Evolutionary conservation across 2,329 filamentous ascomycete species (phyloP), one percentile per base, ranked within the genome.

Genomic region (Curvularia sp.): DNA sequence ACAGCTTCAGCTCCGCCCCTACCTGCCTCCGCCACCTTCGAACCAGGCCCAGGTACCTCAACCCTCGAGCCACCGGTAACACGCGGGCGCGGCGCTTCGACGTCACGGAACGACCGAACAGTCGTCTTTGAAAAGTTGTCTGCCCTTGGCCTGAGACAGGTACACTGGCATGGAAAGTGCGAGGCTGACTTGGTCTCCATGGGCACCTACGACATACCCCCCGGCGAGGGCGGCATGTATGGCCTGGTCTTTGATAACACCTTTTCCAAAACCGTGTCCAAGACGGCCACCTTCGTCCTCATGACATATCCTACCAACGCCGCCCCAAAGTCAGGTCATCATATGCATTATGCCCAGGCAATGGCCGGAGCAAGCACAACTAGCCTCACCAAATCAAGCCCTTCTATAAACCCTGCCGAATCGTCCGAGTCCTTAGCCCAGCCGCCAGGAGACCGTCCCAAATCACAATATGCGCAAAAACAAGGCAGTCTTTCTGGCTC

Each of bases 241-340:
- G 95, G 93, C 55, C 82, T 99, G 60, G 92, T 98, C 30, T 97
- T 99, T 73, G 95, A 99, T 85, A 99, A 99, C 74, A 99, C 95
- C 27, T 99, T 99, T 76, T 97, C 93, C 59, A 98, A 97, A 80
- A 77, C 91, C 89, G 73, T 79, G 15, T 95, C 93, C 52, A 99
- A 99, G 80, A 97, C 90, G 28, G 93, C 93, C 19, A 98, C 94
- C 7, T 92, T 99, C 72, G 93, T 97, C 34, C 86, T 99, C 51
- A 85, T 98, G 75, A 98, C 93, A 38, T 97, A 98, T 72, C 93
- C 94, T 9, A 93, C 92, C 34, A 90, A 89, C 66, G 85, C 87
- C 5, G 87, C 91, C 32, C 92, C 92, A 1, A 91, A 92, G 71
- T 88, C 88, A 15, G 87, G 88, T 3, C 87, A 89, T 64, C 86